Evolutionary conservation across 2,329 filamentous ascomycete genomes (phyloP).

Genomic region (Aureobasidium mangrovei): DNA sequence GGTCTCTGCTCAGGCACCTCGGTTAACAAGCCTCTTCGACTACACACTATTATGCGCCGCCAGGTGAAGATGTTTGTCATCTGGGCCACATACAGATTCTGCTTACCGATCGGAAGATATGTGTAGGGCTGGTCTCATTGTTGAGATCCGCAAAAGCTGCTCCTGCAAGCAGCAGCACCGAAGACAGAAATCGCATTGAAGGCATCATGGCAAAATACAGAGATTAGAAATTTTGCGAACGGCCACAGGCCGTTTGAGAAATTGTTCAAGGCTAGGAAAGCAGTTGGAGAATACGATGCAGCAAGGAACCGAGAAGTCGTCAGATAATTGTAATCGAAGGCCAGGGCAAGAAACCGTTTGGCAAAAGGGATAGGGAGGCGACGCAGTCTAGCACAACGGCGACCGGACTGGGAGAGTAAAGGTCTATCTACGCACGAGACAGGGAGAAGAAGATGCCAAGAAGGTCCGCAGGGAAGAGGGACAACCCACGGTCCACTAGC

Average conservation of each 20-base stretch:
- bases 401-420: conserved; percentile 10
- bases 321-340: conserved; percentile 1
- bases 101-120: conserved; percentile 28
- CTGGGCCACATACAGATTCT: conserved; percentile 1
- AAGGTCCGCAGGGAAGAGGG: neutral
- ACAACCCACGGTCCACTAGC: conserved; percentile 5
- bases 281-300: neutral
- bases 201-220: conserved; percentile 1
- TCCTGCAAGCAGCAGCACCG: conserved; percentile 14
- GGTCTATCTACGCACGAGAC: conserved; percentile 8
- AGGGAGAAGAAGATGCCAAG: conserved; percentile 4
- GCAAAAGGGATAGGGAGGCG: conserved; percentile 13
- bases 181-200: conserved; percentile 10
- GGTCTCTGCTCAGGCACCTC: conserved; percentile 24
- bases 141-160: conserved; percentile 21
- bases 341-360: conserved; percentile 6
- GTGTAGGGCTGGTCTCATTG: conserved; percentile 29
- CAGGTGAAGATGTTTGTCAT: neutral
- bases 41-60: neutral
- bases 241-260: conserved; percentile 11
- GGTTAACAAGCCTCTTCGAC: conserved; percentile 15
- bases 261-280: neutral
- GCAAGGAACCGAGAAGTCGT: neutral
- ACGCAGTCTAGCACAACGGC: conserved; percentile 1
- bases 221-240: conserved; percentile 2